Base-by-base conservation (phyloP, 805 yeast species). In the Teunomyces funiuensis region DNA sequence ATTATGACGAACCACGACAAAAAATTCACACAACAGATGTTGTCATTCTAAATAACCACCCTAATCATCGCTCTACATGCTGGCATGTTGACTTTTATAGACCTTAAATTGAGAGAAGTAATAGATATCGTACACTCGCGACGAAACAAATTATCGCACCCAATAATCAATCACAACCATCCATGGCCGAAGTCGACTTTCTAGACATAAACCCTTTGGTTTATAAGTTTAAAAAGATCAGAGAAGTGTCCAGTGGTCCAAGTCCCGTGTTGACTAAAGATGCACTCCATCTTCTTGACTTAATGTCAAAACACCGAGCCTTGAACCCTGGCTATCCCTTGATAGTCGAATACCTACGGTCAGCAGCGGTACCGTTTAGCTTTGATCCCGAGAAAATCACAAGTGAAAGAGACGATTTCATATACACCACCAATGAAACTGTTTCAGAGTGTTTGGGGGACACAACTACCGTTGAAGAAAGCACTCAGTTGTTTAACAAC, bases 171-270 rank as follows among this genome's bases (percentile, higher is more conserved):
- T 22, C 25, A 3, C 9, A 3, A 4, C 7, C 25, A 22, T n/a
- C n/a, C n/a, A 22, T 22, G 25, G 25, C 25, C 25, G 31, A 16
- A 8, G 31, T 33, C 15, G 37, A 34, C 27, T 36, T 39, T 28
- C 33, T 39, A 27, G 37, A 27, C 27, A 38, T 34, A 16, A 28
- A 14, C 28, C 27, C 42, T 14, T 28, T 45, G 33, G 40, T 40
- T 23, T 18, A 16, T 13, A 31, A 31, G 28, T 23, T 33, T 10
- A 33, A 33, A 9, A 15, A 20, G 28, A 15, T 6, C 15, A 4
- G 13, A 11, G 33, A 30, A 11, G 6, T 13, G 2, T 5, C 30
- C 15, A 28, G 10, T 28, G 30, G 30, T 6, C 18, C 4, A 8
- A 9, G 9, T n/a, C 14, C 30, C 16, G 14, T 9, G 6, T 15